Percentiles rank a stretch among this genome's conserved stretches.
These are phyloP conservation scores for Cystobasidium sp. DNA, from an alignment of 1,284 basidiomycete genomes.

Conservation along the genomic window DNA sequence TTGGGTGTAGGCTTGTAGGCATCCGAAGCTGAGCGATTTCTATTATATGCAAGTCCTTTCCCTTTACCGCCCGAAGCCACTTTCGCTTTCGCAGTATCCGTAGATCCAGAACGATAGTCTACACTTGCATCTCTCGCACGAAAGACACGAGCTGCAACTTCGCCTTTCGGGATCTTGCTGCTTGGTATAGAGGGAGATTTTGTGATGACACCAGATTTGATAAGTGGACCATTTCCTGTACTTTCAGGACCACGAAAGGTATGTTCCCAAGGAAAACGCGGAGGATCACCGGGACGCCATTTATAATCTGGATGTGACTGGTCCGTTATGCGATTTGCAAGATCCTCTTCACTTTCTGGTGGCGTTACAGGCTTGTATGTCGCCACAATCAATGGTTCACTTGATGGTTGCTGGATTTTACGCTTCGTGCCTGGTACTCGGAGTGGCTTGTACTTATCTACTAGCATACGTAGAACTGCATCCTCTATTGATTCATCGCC, in stretches of 20 bases:
- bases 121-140: slow-evolving; percentile 36
- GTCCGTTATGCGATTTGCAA: slow-evolving; percentile 23
- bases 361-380: slow-evolving; percentile 5
- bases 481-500: slow-evolving; percentile 55
- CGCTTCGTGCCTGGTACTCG: slow-evolving; percentile 55
- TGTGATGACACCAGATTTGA: slow-evolving; percentile 33
- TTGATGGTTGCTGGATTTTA: slow-evolving; percentile 42
- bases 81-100: slow-evolving; percentile 37
- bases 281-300: slow-evolving; percentile 36
- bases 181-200: neutral
- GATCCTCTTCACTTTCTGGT: slow-evolving; percentile 6
- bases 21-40: neutral
- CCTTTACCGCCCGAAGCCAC: slow-evolving; percentile 27
- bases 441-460: slow-evolving; percentile 81
- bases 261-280: slow-evolving; percentile 39
- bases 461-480: slow-evolving; percentile 76
- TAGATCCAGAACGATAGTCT: slow-evolving; percentile 37
- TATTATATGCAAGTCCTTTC: neutral
- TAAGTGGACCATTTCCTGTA: neutral
- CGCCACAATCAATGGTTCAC: slow-evolving; percentile 14
- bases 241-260: slow-evolving; percentile 26
- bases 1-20: slow-evolving; percentile 25
- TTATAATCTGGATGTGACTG: slow-evolving; percentile 32
- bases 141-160: slow-evolving; percentile 40
- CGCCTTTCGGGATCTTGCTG: slow-evolving; percentile 14